Percentiles rank a stretch among this genome's conserved stretches.
Evolutionary conservation across 2,329 filamentous ascomycete genomes (phyloP).

Genomic region (Fusarium sp.): DNA sequence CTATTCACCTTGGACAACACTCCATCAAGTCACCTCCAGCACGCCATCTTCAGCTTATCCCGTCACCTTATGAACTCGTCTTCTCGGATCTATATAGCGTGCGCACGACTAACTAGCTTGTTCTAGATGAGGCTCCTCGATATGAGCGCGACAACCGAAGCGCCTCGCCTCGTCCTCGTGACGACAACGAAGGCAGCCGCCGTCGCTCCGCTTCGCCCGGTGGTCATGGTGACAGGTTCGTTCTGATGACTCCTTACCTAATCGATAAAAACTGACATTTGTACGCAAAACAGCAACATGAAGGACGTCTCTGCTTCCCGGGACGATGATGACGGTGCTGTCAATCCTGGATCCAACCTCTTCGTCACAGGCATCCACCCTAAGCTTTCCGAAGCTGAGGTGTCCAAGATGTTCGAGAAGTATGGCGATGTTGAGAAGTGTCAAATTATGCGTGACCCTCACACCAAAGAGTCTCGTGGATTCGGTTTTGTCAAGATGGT

Average conservation of each 20-base stretch:
- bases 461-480: conserved; percentile 97
- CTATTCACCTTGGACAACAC: conserved; percentile 7
- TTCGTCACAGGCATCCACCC: conserved; percentile 99
- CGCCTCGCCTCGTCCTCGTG: conserved; percentile 73
- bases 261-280: conserved; percentile 22
- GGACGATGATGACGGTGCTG: conserved; percentile 80
- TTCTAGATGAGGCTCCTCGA: conserved; percentile 71
- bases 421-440: conserved; percentile 99
- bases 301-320: conserved; percentile 66
- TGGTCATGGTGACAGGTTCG: conserved; percentile 57
- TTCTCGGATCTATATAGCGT: not conserved
- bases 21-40: conserved; percentile 4
- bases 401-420: conserved; percentile 96
- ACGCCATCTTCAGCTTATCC: not conserved
- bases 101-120: conserved; percentile 20
- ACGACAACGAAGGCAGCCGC: conserved; percentile 69
- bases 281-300: conserved; percentile 53
- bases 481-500: conserved; percentile 99
- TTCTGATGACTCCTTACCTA: not conserved
- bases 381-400: conserved; percentile 87
- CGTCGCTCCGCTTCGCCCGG: conserved; percentile 74
- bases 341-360: conserved; percentile 96
- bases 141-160: conserved; percentile 76
- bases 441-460: conserved; percentile 99
- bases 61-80: not conserved